phyloP scores from a whole-genome alignment of 441 rosid species.

The Erysimum pusillum region DNA sequence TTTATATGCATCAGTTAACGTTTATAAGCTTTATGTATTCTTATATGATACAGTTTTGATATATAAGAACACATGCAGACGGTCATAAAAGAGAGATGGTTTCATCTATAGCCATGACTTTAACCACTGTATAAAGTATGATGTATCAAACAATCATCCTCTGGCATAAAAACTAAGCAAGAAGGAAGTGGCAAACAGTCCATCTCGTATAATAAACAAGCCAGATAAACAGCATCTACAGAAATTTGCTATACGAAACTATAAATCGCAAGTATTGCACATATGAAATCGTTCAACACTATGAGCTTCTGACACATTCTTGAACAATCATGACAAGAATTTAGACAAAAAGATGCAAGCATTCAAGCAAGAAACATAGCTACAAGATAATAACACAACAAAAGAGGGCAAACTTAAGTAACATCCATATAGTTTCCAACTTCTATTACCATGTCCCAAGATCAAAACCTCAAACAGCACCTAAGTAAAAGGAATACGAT shows the following conservation, averaged over 20 bases:
- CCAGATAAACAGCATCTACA: background rate
- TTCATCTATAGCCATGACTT: background rate
- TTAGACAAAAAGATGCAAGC: conserved; percentile 1
- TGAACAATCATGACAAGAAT: background rate
- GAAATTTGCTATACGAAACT: background rate
- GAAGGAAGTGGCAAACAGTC: background rate
- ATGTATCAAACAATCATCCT: background rate
- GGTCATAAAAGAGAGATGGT: background rate
- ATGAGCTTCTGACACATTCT: background rate
- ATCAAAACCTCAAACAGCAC: background rate
- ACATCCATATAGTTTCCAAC: background rate
- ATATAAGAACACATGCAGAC: conserved; percentile 1
- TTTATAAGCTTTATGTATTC: too few species aligned
- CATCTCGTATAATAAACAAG: background rate
- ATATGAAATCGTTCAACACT: background rate
- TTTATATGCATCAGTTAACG: background rate
- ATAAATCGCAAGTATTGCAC: background rate
- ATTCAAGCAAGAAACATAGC: background rate
- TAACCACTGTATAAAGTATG: background rate
- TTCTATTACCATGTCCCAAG: background rate
- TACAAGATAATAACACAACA: background rate
- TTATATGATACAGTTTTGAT: background rate
- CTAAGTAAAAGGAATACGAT: too few species aligned
- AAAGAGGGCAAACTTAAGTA: background rate
- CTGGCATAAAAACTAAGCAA: background rate